phyloP scores from a whole-genome alignment of 805 yeast species.

The Yarrowia deformans region DNA sequence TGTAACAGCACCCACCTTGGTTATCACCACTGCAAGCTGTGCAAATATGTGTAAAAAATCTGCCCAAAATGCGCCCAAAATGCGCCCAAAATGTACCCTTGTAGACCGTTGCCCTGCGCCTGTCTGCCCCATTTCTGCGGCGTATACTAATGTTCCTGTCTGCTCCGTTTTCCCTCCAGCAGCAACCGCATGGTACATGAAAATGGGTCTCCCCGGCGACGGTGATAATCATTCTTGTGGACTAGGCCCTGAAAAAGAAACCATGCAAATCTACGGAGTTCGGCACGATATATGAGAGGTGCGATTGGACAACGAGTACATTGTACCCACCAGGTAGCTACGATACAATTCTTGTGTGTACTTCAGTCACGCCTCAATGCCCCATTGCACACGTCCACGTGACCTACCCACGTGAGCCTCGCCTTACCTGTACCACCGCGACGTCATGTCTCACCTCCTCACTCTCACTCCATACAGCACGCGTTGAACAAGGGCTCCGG shows the following conservation, averaged over 20 bases:
- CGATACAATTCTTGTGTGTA: no score
- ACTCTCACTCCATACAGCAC: neutral
- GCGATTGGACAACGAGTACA: no score
- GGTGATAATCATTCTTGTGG: neutral
- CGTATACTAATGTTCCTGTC: neutral
- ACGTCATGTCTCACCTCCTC: neutral
- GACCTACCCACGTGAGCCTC: neutral
- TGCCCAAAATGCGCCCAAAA: no score
- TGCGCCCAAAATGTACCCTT: no score
- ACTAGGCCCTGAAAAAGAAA: conserved; percentile 4
- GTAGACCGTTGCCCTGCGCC: no score
- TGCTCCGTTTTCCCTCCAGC: neutral
- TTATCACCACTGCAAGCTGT: no score
- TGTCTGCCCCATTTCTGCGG: neutral
- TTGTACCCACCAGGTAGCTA: no score
- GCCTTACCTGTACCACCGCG: neutral
- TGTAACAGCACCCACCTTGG: conserved; percentile 4
- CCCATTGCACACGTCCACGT: no score
- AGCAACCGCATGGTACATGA: conserved; percentile 16
- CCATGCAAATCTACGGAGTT: no score
- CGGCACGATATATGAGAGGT: no score
- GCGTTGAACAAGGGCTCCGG: neutral
- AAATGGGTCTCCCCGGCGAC: conserved; percentile 12
- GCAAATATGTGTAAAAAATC: no score
- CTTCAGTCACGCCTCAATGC: no score